Conservation (phyloP, 2,329 filamentous ascomycete genomes). For the Nannizziopsis barbatae region DNA sequence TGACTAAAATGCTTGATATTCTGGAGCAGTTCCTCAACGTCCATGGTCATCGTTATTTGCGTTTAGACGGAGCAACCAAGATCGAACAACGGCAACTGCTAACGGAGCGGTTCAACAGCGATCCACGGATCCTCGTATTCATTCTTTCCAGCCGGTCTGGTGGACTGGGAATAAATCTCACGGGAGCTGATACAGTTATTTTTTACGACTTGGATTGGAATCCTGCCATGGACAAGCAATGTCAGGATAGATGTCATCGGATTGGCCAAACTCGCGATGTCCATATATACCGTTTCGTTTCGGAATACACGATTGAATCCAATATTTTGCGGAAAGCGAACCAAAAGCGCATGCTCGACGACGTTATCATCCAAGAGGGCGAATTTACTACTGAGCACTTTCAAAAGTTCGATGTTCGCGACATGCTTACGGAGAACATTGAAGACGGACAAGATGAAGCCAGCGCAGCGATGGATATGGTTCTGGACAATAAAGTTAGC, state of each 20-base stretch:
- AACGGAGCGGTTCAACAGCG: slow-evolving; percentile 93
- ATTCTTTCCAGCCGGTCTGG: slow-evolving; percentile 92
- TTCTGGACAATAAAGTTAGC: slow-evolving; percentile 59
- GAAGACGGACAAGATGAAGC: slow-evolving; percentile 58
- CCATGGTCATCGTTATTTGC: slow-evolving; percentile 90
- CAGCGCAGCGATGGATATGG: slow-evolving; percentile 72
- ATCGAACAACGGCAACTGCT: slow-evolving; percentile 91
- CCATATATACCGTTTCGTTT: slow-evolving; percentile 90
- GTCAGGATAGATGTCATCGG: slow-evolving; percentile 91
- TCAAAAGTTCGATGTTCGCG: slow-evolving; percentile 60
- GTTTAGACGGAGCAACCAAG: slow-evolving; percentile 91
- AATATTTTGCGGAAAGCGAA: slow-evolving; percentile 95
- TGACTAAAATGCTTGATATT: slow-evolving; percentile 97
- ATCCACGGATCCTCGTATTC: slow-evolving; percentile 83
- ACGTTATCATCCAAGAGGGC: slow-evolving; percentile 96
- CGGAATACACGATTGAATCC: slow-evolving; percentile 90
- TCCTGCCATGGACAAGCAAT: slow-evolving; percentile 98
- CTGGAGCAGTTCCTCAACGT: slow-evolving; percentile 97
- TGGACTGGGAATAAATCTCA: slow-evolving; percentile 90
- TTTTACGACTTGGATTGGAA: slow-evolving; percentile 99
- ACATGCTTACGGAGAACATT: slow-evolving; percentile 47
- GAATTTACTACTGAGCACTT: slow-evolving; percentile 97
- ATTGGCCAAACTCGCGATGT: slow-evolving; percentile 97
- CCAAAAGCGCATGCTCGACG: slow-evolving; percentile 94
- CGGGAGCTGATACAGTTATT: slow-evolving; percentile 92